Base-by-base conservation (phyloP, 169 alveolate genomes). In the Plasmodium vinckei region DNA sequence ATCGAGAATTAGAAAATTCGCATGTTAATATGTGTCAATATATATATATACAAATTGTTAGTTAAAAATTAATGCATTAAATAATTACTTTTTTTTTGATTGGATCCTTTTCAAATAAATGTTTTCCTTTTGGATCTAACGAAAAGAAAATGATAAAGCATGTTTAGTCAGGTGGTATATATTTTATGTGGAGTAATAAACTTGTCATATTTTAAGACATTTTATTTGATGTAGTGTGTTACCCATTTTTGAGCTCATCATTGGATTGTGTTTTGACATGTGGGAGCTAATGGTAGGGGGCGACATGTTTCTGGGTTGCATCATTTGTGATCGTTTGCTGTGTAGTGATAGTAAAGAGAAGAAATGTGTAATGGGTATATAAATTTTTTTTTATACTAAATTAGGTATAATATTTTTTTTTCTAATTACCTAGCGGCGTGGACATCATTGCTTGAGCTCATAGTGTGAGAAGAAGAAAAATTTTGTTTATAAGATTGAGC, bases 81-180 rank as follows among this genome's bases (percentile, higher is more conserved):
- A 61, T 13, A 17, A 19, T 75, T 75, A 79, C 82, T 47, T 79
- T 79, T 65, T 79, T 79, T 51, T 79, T 79, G 44, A 68, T 65
- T 12, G 89, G 89, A 21, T 79, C 89, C 25, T 79, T 79, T 79
- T 79, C 89, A 46, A 79, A 79, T 47, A 79, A 65, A 60, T 79
- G 89, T 15, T 79, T 79, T 79, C 89, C 89, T 39, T 79, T 79
- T 25, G 82, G 33, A 64, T 79, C 89, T 51, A 61, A 23, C 3
- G 13, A 44, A 13, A 67, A 27, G 19, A 17, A 23, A 51, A 53
- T 6, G 21, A 44, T 15, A 42, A 33, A 33, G 1, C 5, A 27
- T 27, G 5, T 27, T 27, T 3, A 27, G 39, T 27, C 39, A 27
- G 5, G 39, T 27, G 5, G 39, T 27, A 1, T 1, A 27, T 27